phyloP scores from a whole-genome alignment of 2,329 filamentous ascomycete genomes.

The Tolypocladium tundrense region DNA sequence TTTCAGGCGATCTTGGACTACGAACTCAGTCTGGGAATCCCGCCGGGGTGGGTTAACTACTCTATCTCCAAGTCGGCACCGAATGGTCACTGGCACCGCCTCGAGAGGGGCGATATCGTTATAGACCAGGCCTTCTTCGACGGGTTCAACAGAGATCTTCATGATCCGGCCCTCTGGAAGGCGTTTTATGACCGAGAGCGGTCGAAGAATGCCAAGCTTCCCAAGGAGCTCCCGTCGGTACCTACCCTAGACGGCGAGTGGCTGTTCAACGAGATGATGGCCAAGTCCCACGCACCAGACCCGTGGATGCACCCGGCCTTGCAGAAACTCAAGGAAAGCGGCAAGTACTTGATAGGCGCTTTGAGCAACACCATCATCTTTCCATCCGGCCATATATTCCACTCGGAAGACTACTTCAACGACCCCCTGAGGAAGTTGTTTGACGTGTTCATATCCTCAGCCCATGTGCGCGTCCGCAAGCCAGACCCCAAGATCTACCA shows the following conservation, averaged over 20 bases:
- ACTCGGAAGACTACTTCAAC: slow-evolving; percentile 35
- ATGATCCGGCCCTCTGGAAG: slow-evolving; percentile 56
- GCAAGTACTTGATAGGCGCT: slow-evolving; percentile 64
- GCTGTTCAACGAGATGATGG: slow-evolving; percentile 92
- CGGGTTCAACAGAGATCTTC: slow-evolving; percentile 66
- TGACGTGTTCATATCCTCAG: slow-evolving; percentile 79
- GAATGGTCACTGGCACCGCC: slow-evolving; percentile 73
- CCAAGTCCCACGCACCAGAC: slow-evolving; percentile 56
- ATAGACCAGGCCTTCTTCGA: slow-evolving; percentile 67
- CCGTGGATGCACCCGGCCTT: slow-evolving; percentile 85
- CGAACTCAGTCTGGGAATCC: slow-evolving; percentile 65
- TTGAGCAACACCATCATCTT: slow-evolving; percentile 88
- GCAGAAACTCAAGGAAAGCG: slow-evolving; percentile 51
- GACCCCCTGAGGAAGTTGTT: slow-evolving; percentile 59
- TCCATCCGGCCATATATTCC: slow-evolving; percentile 61
- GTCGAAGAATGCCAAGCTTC: slow-evolving; percentile 28
- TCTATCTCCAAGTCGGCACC: slow-evolving; percentile 73
- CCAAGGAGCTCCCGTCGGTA: slow-evolving; percentile 43
- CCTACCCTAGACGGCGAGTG: slow-evolving; percentile 67
- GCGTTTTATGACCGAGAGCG: slow-evolving; percentile 44
- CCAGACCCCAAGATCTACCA: slow-evolving; percentile 76
- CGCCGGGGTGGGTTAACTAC: slow-evolving; percentile 83
- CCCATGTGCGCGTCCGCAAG: slow-evolving; percentile 80
- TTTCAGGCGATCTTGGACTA: slow-evolving; percentile 92
- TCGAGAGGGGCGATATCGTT: slow-evolving; percentile 75